Evolutionary conservation across 2,329 filamentous ascomycete genomes (phyloP).

Genomic region (Cercospora berteroae): DNA sequence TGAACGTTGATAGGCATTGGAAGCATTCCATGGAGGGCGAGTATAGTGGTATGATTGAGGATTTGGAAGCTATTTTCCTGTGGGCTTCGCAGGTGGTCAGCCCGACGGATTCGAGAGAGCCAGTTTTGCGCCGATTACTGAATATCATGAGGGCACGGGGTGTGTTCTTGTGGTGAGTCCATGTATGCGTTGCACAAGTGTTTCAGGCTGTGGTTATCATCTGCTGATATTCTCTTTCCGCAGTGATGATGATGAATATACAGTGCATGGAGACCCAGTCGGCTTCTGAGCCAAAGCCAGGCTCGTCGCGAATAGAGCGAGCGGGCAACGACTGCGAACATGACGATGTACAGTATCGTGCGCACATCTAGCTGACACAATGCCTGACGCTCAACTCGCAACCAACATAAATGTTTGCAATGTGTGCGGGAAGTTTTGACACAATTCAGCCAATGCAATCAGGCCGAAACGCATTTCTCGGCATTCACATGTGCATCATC

Average conservation of each 20-base stretch:
- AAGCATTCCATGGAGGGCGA: conserved; percentile 19
- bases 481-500: conserved; percentile 1
- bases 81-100: conserved; percentile 5
- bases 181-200: neutral
- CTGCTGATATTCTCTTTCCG: neutral
- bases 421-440: neutral
- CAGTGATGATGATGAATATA: conserved; percentile 10
- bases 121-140: conserved; percentile 6
- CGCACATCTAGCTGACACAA: neutral
- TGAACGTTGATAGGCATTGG: conserved; percentile 19
- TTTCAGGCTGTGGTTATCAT: neutral
- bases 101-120: conserved; percentile 11
- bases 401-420: neutral
- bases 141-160: conserved; percentile 15
- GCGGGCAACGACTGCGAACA: neutral
- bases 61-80: conserved; percentile 12
- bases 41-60: conserved; percentile 18
- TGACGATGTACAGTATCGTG: neutral
- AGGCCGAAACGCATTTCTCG: neutral
- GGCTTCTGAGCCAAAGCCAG: neutral
- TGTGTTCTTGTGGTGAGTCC: conserved; percentile 13
- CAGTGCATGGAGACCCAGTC: conserved; percentile 6
- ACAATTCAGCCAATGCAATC: neutral
- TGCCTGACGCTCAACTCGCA: neutral
- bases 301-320: neutral